phyloP scores from a whole-genome alignment of 495 filamentous ascomycete species.

The Penicillium bovifimosum region DNA sequence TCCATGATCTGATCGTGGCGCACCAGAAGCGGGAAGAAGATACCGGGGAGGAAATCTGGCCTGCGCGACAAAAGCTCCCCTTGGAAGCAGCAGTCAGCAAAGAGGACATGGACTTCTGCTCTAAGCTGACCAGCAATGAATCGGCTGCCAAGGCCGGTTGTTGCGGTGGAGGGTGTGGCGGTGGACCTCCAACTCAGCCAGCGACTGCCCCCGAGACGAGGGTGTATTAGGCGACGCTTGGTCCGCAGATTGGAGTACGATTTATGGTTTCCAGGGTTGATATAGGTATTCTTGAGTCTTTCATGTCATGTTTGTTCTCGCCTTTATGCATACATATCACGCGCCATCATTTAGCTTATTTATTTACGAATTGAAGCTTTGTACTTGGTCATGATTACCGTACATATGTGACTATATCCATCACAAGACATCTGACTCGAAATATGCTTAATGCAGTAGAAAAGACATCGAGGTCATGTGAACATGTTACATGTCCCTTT shows the following conservation, averaged over 20 bases:
- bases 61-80: constrained; percentile 39
- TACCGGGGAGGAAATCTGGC: constrained; percentile 41
- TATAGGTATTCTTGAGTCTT: constrained; percentile 1
- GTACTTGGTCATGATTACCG: too few relatives aligned
- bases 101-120: constrained; percentile 38
- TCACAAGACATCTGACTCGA: not conserved
- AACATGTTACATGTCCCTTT: not conserved
- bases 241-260: too few relatives aligned
- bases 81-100: constrained; percentile 22
- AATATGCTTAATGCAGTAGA: too few relatives aligned
- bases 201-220: constrained; percentile 14
- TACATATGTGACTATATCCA: too few relatives aligned
- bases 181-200: not conserved
- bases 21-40: constrained; percentile 39
- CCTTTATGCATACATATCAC: not conserved
- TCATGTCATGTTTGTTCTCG: not conserved
- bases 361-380: not conserved
- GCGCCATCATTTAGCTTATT: not conserved
- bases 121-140: constrained; percentile 18
- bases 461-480: not conserved
- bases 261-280: not conserved
- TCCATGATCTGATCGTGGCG: constrained; percentile 34
- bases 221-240: constrained; percentile 4
- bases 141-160: constrained; percentile 13
- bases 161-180: constrained; percentile 20